Conservation (phyloP, 2,329 filamentous ascomycete species). For the Chaetomiaceae sp. region DNA sequence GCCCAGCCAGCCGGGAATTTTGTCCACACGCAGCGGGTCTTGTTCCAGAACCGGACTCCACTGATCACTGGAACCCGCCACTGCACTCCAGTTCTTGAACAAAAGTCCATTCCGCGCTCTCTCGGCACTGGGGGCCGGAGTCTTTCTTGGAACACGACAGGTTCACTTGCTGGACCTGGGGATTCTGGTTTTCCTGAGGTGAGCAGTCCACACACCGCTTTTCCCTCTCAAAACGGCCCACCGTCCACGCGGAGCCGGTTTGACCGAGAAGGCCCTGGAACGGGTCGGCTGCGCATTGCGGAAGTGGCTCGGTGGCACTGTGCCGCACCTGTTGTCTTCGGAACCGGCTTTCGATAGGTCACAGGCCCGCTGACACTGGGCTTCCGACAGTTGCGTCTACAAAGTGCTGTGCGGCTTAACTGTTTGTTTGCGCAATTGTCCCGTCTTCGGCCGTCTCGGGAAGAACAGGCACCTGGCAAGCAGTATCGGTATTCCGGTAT, state of each 20-base stretch:
- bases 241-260: not conserved
- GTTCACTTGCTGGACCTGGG: not conserved
- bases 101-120: conserved; percentile 8
- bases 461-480: no score
- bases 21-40: conserved; percentile 5
- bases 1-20: not conserved
- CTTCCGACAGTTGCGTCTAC: not conserved
- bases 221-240: not conserved
- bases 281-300: not conserved
- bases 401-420: no score
- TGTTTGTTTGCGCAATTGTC: no score
- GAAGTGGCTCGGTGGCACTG: not conserved
- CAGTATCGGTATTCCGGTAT: not conserved
- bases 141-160: no score
- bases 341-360: not conserved
- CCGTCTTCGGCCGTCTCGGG: no score
- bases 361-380: conserved; percentile 6
- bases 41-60: conserved; percentile 10
- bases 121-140: conserved; percentile 4
- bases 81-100: not conserved
- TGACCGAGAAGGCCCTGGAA: not conserved
- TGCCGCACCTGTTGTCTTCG: not conserved
- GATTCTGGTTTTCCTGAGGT: conserved; percentile 1
- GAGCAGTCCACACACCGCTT: not conserved
- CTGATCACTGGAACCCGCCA: conserved; percentile 5